A percentile compares a stretch with the other conserved stretches of the same genome.
Conservation (phyloP, 139 green algal species). For the Closterium sp. region DNA sequence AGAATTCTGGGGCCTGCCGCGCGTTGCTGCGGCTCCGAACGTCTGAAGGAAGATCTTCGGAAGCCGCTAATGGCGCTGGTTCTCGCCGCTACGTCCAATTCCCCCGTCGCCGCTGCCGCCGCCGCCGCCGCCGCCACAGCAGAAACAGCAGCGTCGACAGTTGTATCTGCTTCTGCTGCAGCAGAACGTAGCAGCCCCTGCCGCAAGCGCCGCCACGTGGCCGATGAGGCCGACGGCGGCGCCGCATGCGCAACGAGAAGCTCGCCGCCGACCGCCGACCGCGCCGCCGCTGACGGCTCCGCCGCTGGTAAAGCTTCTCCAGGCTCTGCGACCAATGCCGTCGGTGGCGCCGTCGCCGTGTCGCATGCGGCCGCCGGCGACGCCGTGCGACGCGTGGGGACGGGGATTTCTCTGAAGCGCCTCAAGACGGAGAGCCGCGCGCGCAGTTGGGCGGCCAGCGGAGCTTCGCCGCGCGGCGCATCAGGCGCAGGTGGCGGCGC, state of each 20-base stretch:
- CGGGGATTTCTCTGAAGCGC: not conserved
- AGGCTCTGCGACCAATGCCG: not conserved
- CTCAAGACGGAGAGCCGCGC: not conserved
- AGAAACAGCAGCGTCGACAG: not conserved
- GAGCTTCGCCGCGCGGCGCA: not conserved
- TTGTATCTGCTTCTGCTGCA: not conserved
- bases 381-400: not conserved
- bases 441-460: not conserved
- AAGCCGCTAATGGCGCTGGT: not conserved
- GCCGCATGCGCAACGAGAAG: not conserved
- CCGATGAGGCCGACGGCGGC: no score
- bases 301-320: not conserved
- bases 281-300: no score
- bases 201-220: not conserved
- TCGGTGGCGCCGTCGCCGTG: not conserved
- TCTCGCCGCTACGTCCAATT: not conserved
- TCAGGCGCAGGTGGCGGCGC: not conserved
- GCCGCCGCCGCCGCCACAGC: not conserved
- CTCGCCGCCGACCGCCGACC: not conserved
- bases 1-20: not conserved
- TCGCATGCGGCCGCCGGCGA: not conserved
- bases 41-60: no score
- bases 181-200: not conserved
- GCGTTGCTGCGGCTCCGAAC: not conserved
- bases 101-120: no score